Conservation (phyloP, 1,139 yeast species). For the Suhomyces anneliseae region DNA sequence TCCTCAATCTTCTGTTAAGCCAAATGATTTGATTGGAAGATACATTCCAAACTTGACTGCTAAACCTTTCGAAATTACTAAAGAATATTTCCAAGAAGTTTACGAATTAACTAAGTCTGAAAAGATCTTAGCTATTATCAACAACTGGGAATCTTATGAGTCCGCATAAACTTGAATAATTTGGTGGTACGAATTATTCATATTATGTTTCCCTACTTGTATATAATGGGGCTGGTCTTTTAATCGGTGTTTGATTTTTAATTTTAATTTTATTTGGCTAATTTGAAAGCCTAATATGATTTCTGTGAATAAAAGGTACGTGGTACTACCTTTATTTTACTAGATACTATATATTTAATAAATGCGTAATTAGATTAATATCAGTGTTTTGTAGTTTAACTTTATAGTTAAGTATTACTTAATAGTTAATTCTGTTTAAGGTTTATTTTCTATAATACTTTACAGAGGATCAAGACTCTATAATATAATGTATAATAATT, state of each 20-base stretch:
- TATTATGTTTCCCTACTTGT: slow-evolving; percentile 1
- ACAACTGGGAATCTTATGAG: slow-evolving; percentile 91
- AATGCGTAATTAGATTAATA: background rate
- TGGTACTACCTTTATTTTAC: slow-evolving; percentile 11
- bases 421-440: no score
- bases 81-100: slow-evolving; percentile 95
- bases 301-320: slow-evolving; percentile 7
- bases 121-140: slow-evolving; percentile 83
- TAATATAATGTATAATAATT: background rate
- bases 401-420: background rate
- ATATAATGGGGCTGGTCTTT: background rate
- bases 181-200: slow-evolving; percentile 13
- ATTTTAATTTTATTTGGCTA: slow-evolving; percentile 5
- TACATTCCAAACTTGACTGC: slow-evolving; percentile 99
- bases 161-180: slow-evolving; percentile 29
- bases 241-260: slow-evolving; percentile 1
- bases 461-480: background rate
- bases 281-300: background rate
- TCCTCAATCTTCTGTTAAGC: slow-evolving; percentile 92
- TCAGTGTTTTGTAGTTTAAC: background rate
- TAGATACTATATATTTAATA: slow-evolving; percentile 1
- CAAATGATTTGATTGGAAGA: slow-evolving; percentile 88
- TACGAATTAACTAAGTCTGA: slow-evolving; percentile 89
- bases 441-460: no score
- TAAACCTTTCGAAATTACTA: slow-evolving; percentile 91